Conservation (phyloP, 805 yeast species). For the Wickerhamomyces alni region DNA sequence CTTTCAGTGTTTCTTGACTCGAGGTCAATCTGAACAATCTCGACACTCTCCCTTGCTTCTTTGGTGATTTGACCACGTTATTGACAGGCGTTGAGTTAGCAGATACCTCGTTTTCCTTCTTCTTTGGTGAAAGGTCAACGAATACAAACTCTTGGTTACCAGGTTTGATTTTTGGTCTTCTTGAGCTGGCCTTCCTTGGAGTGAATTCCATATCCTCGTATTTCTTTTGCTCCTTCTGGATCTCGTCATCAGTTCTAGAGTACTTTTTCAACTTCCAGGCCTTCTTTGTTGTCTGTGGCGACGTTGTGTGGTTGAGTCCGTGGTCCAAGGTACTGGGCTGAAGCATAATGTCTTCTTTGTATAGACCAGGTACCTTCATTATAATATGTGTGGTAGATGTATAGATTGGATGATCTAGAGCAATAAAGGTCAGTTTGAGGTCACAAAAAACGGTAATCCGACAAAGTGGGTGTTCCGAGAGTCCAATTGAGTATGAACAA, state of each 20-base stretch:
- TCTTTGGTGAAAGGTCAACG: constrained; percentile 23
- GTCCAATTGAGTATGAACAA: too few species aligned
- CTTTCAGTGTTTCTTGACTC: constrained; percentile 1
- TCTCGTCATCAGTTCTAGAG: constrained; percentile 17
- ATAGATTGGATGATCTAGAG: too few species aligned
- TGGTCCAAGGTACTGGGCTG: not conserved
- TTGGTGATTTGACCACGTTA: not conserved
- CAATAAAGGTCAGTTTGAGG: too few species aligned
- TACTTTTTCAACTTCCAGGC: constrained; percentile 24
- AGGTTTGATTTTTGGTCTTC: constrained; percentile 21
- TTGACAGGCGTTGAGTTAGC: not conserved
- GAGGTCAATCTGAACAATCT: constrained; percentile 7
- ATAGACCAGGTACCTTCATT: constrained; percentile 4
- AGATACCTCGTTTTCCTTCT: constrained; percentile 9
- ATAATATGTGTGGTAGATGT: not conserved
- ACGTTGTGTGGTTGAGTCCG: not conserved
- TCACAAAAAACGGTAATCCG: too few species aligned
- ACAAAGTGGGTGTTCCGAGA: too few species aligned
- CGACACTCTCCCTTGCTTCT: constrained; percentile 7
- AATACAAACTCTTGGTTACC: constrained; percentile 25
- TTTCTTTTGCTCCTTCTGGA: constrained; percentile 18
- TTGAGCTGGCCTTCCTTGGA: constrained; percentile 16
- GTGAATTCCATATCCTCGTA: constrained; percentile 22
- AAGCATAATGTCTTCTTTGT: not conserved
- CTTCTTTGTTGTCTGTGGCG: constrained; percentile 11